Evolutionary conservation across 306 rosid species (phyloP), one percentile per base, ranked within the genome.

Genomic region (Hippophae rhamnoides): DNA sequence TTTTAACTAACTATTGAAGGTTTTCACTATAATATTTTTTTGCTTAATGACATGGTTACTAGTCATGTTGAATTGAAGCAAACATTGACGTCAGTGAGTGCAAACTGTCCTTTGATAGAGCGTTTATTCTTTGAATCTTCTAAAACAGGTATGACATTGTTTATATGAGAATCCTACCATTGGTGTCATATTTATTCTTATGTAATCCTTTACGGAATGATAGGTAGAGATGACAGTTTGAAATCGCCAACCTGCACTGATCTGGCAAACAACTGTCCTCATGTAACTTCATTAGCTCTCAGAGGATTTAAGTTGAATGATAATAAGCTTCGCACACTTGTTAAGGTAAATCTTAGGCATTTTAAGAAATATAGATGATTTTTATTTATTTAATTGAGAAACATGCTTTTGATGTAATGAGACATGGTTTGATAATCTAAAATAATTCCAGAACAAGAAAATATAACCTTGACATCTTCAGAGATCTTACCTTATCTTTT

Each of bases 181-280:
- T 54, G 54, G 54, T 60, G 40, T 63, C 8, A 23, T 42, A 43
- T 63, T 44, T 60, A 42, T 67, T 55, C 80, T 82, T 47, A 85
- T 62, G 8, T 58, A 6, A 51, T 18, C 61, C 23, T 59, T 78
- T 77, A 49, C 49, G 42, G 55, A 68, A 60, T 79, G 43, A 48
- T 83, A 92, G 99, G 99, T 74, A 82, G 97, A 79, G 96, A 92
- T 70, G 94, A 92, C 85, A 92, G 96, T 77, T 82, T 92, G 94
- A 92, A 92, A 59, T 69, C 82, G 2, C 90, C 84, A 58, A 89
- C 99, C 52, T 92, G 97, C 55, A 43, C 57, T 64, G 86, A 73
- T 71, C 82, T 92, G n/a, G 85, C 84, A 52, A 71, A 58, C 61
- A 79, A 69, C 64, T 92, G 99, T 69, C 97, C 95, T 58, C 78